Evolutionary conservation across 2,329 filamentous ascomycete species (phyloP).

Genomic region (Pseudogymnoascus sp.): DNA sequence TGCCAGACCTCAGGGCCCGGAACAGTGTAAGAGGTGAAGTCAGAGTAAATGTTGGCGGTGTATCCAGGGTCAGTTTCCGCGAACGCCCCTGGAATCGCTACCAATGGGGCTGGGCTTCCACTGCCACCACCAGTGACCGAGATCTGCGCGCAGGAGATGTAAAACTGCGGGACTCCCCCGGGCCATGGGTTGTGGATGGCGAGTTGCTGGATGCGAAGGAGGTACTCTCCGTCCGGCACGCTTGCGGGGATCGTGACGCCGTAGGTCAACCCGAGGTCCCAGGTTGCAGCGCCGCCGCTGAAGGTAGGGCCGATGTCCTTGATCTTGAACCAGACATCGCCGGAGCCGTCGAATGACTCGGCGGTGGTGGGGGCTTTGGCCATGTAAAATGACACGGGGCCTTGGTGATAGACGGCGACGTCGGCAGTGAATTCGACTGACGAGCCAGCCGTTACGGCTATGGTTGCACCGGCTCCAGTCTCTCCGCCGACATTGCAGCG

Average conservation of each 20-base stretch:
- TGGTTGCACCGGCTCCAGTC: neutral
- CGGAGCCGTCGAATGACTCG: slow-evolving; percentile 30
- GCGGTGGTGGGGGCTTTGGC: slow-evolving; percentile 30
- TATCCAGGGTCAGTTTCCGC: slow-evolving; percentile 11
- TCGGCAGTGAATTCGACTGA: slow-evolving; percentile 13
- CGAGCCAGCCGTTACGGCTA: slow-evolving; percentile 7
- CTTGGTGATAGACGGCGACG: slow-evolving; percentile 28
- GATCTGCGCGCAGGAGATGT: slow-evolving; percentile 26
- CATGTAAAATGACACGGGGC: slow-evolving; percentile 30
- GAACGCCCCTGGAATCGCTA: slow-evolving; percentile 11
- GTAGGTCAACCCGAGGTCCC: slow-evolving; percentile 22
- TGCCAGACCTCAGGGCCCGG: slow-evolving; percentile 14
- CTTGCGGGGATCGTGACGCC: slow-evolving; percentile 23
- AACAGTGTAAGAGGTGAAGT: slow-evolving; percentile 16
- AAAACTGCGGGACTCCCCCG: slow-evolving; percentile 21
- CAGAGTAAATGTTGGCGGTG: slow-evolving; percentile 17
- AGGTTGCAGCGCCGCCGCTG: slow-evolving; percentile 18
- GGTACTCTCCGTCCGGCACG: slow-evolving; percentile 22
- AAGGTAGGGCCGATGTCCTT: slow-evolving; percentile 29
- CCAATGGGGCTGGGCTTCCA: neutral
- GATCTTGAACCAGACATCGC: slow-evolving; percentile 33
- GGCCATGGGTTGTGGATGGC: slow-evolving; percentile 21
- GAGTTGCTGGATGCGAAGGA: slow-evolving; percentile 23
- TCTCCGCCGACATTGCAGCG: slow-evolving; percentile 33
- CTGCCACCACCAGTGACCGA: slow-evolving; percentile 20